phyloP scores from a whole-genome alignment of 2,329 filamentous ascomycete species.

The Xylaria multiplex region DNA sequence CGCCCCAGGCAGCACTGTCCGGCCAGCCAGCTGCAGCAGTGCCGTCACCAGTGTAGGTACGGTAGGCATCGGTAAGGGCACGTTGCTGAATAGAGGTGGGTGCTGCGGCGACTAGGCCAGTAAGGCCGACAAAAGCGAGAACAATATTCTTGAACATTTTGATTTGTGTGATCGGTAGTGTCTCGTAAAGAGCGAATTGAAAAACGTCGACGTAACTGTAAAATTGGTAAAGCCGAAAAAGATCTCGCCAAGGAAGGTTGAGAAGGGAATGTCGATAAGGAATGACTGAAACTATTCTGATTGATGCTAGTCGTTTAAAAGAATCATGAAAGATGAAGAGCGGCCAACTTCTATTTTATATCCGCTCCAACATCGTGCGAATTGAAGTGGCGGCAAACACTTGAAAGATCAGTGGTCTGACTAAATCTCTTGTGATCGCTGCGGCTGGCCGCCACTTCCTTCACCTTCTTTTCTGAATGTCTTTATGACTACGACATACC shows the following conservation, averaged over 20 bases:
- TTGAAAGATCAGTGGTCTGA: neutral
- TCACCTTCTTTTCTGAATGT: constrained; percentile 18
- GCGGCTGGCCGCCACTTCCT: neutral
- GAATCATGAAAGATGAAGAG: constrained; percentile 13
- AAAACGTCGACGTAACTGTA: neutral
- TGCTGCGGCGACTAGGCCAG: constrained; percentile 29
- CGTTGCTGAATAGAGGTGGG: constrained; percentile 22
- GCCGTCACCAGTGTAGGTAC: constrained; percentile 31
- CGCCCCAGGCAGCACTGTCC: constrained; percentile 24
- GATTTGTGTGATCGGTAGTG: neutral
- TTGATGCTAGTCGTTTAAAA: constrained; percentile 15
- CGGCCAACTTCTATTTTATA: constrained; percentile 20
- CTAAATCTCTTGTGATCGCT: constrained; percentile 3
- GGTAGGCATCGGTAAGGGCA: constrained; percentile 25
- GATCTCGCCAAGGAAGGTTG: constrained; percentile 13
- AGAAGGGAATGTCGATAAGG: constrained; percentile 25
- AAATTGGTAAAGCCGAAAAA: constrained; percentile 8
- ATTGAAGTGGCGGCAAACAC: neutral
- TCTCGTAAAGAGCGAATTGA: constrained; percentile 3
- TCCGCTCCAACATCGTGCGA: neutral
- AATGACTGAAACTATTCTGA: constrained; percentile 8
- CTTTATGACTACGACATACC: neutral
- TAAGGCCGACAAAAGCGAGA: constrained; percentile 16
- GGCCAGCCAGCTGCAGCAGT: constrained; percentile 30
- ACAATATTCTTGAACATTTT: constrained; percentile 26